Base-by-base conservation (phyloP, 768 basidiomycete species). In the Rickenella mellea region DNA sequence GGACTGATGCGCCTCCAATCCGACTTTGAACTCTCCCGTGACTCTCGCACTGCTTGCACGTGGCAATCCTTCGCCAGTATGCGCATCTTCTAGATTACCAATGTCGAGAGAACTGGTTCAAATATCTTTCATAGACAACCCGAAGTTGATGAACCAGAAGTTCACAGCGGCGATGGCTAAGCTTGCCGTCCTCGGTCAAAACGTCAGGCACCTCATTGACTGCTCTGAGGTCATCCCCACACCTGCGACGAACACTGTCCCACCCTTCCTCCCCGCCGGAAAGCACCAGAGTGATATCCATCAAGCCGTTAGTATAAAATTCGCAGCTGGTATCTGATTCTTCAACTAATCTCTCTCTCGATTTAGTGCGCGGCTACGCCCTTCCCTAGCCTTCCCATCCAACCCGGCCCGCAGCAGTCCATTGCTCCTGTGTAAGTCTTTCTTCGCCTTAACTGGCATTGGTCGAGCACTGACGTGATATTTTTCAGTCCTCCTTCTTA, bases 61-160 rank as follows among this genome's bases (percentile, higher is more conserved):
- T 5, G 68, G 70, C 28, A 47, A 53, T 74, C 17, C 67, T 69
- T 26, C 53, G 73, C 28, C 63, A 67, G 48, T 72, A 69, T 30
- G 69, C 54, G n/a, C n/a, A n/a, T 72, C 55, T 57, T 55, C 25
- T 36, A 20, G 15, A 25, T 57, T n/a, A 45, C 45, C 19, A 48
- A 46, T 58, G 68, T 72, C 54, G 46, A 61, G 5, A 55, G 67
- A 31, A 75, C 72, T 20, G 62, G 67, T 14, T 73, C 57, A 48
- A 51, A 31, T 74, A 70, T 70, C 72, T 20, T 50, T 8, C 45
- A 12, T 42, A 26, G 30, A 35, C 11, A 10, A 36, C 33, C 33
- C 19, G 33, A 5, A 14, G 15, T 14, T 36, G 33, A 36, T 36
- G 33, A 3, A 6, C 10, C 19, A 11, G 19, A 36, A 36, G 19